phyloP scores from a whole-genome alignment of 2,329 filamentous ascomycete species.

The Neofusicoccum cordaticola region DNA sequence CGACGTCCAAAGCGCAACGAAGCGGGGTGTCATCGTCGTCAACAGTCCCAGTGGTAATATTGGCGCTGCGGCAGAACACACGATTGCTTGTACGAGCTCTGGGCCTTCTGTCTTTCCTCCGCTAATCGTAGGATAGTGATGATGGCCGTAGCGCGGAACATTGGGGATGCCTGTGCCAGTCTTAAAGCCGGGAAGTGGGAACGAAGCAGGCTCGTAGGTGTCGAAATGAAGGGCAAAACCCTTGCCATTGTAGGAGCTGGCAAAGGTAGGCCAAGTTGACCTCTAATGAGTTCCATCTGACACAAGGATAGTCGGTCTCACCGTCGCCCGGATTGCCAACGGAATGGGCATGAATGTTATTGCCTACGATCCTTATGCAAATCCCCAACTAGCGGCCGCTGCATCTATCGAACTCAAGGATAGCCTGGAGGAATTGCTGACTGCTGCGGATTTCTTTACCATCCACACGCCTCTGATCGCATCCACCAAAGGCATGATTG shows the following conservation, averaged over 20 bases:
- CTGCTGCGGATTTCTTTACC: constrained; percentile 71
- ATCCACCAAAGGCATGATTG: constrained; percentile 71
- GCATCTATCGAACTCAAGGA: constrained; percentile 64
- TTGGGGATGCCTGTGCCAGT: constrained; percentile 66
- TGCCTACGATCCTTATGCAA: constrained; percentile 76
- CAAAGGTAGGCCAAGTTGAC: constrained; percentile 53
- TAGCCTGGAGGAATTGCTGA: constrained; percentile 60
- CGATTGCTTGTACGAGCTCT: constrained; percentile 51
- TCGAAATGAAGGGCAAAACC: constrained; percentile 75
- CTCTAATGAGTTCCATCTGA: not conserved
- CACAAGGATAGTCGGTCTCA: constrained; percentile 62
- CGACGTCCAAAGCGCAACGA: constrained; percentile 68
- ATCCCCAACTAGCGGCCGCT: constrained; percentile 65
- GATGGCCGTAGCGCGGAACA: constrained; percentile 70
- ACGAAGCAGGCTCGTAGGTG: constrained; percentile 68
- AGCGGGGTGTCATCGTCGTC: constrained; percentile 72
- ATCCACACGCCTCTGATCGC: constrained; percentile 79
- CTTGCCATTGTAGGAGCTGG: constrained; percentile 75
- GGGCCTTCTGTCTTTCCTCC: not conserved
- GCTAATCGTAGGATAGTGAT: constrained; percentile 50
- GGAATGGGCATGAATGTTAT: constrained; percentile 74
- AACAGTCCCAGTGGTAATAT: constrained; percentile 80
- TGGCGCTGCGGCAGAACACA: constrained; percentile 75
- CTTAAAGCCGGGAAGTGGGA: constrained; percentile 75
- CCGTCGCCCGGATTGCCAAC: constrained; percentile 74